Evolutionary conservation across 2,329 filamentous ascomycete genomes (phyloP).

Genomic region (Colletotrichum theobromicola): DNA sequence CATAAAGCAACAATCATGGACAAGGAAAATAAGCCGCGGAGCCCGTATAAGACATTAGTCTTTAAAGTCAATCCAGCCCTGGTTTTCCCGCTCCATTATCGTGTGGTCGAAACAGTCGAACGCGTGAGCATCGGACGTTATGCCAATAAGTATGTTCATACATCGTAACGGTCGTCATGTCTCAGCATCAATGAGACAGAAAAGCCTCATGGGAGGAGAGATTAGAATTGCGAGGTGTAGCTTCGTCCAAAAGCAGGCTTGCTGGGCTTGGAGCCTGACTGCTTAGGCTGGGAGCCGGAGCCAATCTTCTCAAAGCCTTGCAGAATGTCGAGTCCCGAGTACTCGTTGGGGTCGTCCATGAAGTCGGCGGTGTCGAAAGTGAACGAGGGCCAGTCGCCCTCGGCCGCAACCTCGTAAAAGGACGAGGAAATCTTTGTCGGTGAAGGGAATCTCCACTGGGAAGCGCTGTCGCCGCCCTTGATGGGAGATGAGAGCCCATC

Average conservation of each 20-base stretch:
- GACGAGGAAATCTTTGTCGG: constrained; percentile 53
- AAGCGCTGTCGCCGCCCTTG: constrained; percentile 41
- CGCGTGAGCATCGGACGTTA: constrained; percentile 18
- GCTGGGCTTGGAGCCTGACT: constrained; percentile 30
- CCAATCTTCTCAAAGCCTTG: constrained; percentile 81
- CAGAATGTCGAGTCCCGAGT: constrained; percentile 70
- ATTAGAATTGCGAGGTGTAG: constrained; percentile 41
- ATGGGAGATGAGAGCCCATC: constrained; percentile 61
- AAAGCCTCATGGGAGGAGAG: background rate
- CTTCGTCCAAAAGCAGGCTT: constrained; percentile 43
- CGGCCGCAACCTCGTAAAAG: constrained; percentile 37
- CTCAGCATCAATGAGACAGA: constrained; percentile 16
- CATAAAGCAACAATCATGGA: constrained; percentile 23
- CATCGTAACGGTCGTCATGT: constrained; percentile 24
- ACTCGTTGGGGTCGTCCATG: constrained; percentile 64
- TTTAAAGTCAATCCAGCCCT: constrained; percentile 11
- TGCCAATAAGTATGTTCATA: constrained; percentile 22
- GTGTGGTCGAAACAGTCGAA: constrained; percentile 18
- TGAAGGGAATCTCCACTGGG: constrained; percentile 38
- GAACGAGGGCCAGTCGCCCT: constrained; percentile 43
- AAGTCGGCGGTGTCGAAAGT: constrained; percentile 54
- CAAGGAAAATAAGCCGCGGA: constrained; percentile 17
- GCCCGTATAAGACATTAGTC: constrained; percentile 20
- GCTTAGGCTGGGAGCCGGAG: constrained; percentile 41
- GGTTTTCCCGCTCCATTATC: constrained; percentile 19